Conservation (phyloP, 2,329 filamentous ascomycete genomes). For the Aspergillus eucalypticola region DNA sequence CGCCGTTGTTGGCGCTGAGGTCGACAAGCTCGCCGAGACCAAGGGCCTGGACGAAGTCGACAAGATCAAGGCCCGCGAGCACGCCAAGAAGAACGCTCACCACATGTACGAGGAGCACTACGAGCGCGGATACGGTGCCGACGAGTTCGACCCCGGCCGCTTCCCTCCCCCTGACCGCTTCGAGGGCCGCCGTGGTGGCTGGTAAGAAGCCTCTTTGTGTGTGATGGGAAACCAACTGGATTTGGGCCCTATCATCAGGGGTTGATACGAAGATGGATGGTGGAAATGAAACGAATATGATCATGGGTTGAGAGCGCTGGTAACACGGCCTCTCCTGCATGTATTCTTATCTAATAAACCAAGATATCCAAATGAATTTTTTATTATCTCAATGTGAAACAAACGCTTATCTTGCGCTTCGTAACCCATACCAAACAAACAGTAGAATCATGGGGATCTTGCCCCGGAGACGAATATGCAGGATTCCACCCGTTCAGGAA, state of each 20-base stretch:
- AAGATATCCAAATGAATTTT: background rate
- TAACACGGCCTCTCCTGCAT: background rate
- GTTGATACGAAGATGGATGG: constrained; percentile 7
- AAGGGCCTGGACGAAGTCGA: constrained; percentile 65
- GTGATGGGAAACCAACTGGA: constrained; percentile 1
- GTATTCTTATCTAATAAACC: background rate
- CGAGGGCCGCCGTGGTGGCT: background rate
- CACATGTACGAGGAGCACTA: constrained; percentile 66
- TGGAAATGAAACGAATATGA: constrained; percentile 6
- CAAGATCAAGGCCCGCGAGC: constrained; percentile 57
- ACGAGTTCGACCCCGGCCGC: constrained; percentile 55
- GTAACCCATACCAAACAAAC: background rate
- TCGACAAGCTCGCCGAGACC: constrained; percentile 73
- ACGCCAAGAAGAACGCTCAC: constrained; percentile 51
- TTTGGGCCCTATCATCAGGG: background rate
- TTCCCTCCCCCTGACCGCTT: constrained; percentile 2
- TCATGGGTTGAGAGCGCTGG: background rate
- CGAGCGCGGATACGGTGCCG: constrained; percentile 43
- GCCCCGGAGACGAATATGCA: constrained; percentile 16
- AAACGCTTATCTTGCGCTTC: background rate
- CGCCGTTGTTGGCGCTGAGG: constrained; percentile 70
- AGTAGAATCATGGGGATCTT: background rate
- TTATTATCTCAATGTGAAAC: too few relatives aligned
- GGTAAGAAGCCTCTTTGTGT: constrained; percentile 1
- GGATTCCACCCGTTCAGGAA: constrained; percentile 21